Evolutionary conservation across 2,329 filamentous ascomycete species (phyloP), one percentile per base, ranked within the genome.

Genomic region (Hymenoscyphus infarciens): DNA sequence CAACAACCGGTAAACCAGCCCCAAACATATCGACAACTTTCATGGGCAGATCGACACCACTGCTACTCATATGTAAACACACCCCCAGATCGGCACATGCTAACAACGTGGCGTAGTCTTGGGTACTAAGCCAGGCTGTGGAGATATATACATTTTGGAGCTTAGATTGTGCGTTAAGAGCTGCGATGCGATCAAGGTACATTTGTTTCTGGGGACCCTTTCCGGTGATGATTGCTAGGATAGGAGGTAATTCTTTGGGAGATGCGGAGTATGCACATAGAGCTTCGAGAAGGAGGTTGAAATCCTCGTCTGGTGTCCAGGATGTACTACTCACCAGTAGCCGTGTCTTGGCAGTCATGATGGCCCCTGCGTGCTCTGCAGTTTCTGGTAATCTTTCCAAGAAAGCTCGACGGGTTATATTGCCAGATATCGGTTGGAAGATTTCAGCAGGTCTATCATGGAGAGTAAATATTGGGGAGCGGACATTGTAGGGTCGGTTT

Each of bases 11-110:
- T 31, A 99, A 79, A 0, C 94, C 95, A 0, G 93, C 90, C 2
- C 95, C 95, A 74, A 99, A 98, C 93, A 99, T 97, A 74, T 99
- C 95, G 15, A 99, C 93, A 0, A 99, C 92, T 77, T 99, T 99
- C 95, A 99, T 99, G 0, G 95, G 95, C 22, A 99, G 80, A 76
- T 99, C 95, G 0, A 99, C 92, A 1, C 95, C 95, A 2, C 92
- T 97, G 68, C 90, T 96, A 15, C 92, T 97, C 67, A 87, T 97
- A 78, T 99, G 95, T 29, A 99, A 80, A 62, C 91, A 96, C 27
- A 99, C 86, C 10, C 95, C 95, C 0, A 99, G 80, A 71, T 97
- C 94, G 2, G 95, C 92, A 54, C 88, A 88, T 11, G 89, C 90
- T 33, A 99, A 85, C 3, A 99, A 82, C 0, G 80, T 82, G 0